Evolutionary conservation across 257 asterid genomes (phyloP).

Genomic region (Gentiana straminea): DNA sequence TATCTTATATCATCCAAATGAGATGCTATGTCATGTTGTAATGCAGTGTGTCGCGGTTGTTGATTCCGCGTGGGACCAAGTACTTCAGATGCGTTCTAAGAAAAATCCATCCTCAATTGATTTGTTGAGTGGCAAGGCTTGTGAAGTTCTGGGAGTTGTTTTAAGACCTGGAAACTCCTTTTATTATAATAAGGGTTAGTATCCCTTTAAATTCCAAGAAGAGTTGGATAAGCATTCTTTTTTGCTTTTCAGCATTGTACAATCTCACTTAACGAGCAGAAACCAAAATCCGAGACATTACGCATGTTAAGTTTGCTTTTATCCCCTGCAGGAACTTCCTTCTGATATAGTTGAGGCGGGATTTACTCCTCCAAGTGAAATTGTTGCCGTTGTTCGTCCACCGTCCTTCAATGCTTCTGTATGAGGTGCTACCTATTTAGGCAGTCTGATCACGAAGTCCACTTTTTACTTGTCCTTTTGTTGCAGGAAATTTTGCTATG

Average conservation of each 20-base stretch:
- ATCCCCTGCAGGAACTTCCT: slow-evolving; percentile 41
- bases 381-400: slow-evolving; percentile 58
- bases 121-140: slow-evolving; percentile 23
- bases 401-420: slow-evolving; percentile 15
- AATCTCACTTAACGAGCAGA: too few species aligned
- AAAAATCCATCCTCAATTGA: slow-evolving; percentile 44
- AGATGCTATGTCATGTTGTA: not conserved
- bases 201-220: too few species aligned
- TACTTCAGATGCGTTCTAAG: slow-evolving; percentile 20
- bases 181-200: slow-evolving; percentile 76
- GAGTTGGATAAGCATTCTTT: too few species aligned
- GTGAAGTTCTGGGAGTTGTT: slow-evolving; percentile 31
- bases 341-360: slow-evolving; percentile 34
- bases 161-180: too few species aligned
- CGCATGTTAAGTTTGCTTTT: not conserved
- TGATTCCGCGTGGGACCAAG: slow-evolving; percentile 34
- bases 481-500: slow-evolving; percentile 33
- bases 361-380: slow-evolving; percentile 31
- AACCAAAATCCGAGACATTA: not conserved
- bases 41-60: slow-evolving; percentile 41
- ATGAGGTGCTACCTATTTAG: too few species aligned
- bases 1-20: not conserved
- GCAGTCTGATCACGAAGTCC: slow-evolving; percentile 39
- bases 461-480: too few species aligned
- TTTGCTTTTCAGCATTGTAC: not conserved